These are phyloP conservation scores for Plantago elongata DNA, from an alignment of 257 asterid genomes.

Conservation along the genomic window DNA sequence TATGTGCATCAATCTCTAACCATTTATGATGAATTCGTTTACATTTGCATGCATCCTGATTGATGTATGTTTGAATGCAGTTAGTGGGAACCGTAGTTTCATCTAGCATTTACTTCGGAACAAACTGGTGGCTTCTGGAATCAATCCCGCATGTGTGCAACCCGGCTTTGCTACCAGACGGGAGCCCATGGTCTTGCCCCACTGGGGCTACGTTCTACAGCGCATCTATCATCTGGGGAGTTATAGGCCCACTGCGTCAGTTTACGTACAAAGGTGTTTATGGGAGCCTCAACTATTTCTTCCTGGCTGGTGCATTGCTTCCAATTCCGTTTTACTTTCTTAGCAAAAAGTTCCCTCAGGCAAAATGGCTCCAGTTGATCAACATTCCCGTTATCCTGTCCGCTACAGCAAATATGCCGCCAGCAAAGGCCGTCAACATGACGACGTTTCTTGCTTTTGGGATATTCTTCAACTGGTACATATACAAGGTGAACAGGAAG, in stretches of 20 bases:
- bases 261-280: slow-evolving; percentile 57
- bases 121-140: slow-evolving; percentile 65
- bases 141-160: slow-evolving; percentile 46
- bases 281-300: slow-evolving; percentile 53
- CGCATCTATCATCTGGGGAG: slow-evolving; percentile 89
- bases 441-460: slow-evolving; percentile 39
- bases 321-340: slow-evolving; percentile 47
- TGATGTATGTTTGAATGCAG: slow-evolving; percentile 16
- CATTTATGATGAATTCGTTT: too few relatives aligned
- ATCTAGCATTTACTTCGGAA: slow-evolving; percentile 41
- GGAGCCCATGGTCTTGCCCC: slow-evolving; percentile 86
- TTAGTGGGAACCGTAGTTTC: slow-evolving; percentile 56
- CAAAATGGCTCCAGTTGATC: slow-evolving; percentile 56
- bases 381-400: slow-evolving; percentile 58
- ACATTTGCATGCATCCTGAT: background rate
- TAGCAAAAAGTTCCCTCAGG: slow-evolving; percentile 45
- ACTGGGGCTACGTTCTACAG: slow-evolving; percentile 58
- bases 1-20: too few relatives aligned
- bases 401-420: slow-evolving; percentile 50
- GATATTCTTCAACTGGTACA: too few relatives aligned
- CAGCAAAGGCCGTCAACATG: slow-evolving; percentile 67
- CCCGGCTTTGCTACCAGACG: slow-evolving; percentile 33
- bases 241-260: slow-evolving; percentile 63
- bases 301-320: slow-evolving; percentile 52
- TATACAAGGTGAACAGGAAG: too few relatives aligned